Evolutionary conservation across 2,329 filamentous ascomycete genomes (phyloP).

Genomic region (Lachnellula suecica): DNA sequence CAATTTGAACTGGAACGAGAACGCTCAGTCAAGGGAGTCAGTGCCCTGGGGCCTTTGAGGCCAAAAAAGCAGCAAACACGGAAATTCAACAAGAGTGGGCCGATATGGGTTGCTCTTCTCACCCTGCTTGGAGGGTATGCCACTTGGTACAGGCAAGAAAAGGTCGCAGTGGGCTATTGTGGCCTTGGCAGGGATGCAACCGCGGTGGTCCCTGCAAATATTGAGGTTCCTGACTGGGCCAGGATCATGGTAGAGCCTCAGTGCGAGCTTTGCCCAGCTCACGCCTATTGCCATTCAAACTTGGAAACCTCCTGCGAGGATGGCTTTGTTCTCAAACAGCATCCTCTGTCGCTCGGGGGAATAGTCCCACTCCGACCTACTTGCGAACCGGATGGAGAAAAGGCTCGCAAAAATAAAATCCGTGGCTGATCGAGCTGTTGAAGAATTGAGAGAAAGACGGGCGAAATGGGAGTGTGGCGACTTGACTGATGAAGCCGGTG

Average conservation of each 20-base stretch:
- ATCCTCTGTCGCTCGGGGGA: constrained; percentile 80
- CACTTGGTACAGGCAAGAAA: constrained; percentile 89
- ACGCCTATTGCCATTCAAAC: constrained; percentile 83
- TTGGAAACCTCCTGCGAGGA: constrained; percentile 78
- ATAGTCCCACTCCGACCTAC: constrained; percentile 82
- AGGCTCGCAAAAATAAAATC: constrained; percentile 81
- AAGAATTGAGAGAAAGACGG: constrained; percentile 79
- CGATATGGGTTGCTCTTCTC: constrained; percentile 69
- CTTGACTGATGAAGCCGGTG: constrained; percentile 59
- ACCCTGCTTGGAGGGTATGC: constrained; percentile 71
- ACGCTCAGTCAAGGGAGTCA: constrained; percentile 54
- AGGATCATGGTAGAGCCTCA: constrained; percentile 69
- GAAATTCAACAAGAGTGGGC: constrained; percentile 55
- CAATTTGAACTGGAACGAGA: constrained; percentile 77
- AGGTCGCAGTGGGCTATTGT: constrained; percentile 94
- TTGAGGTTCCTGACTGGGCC: constrained; percentile 70
- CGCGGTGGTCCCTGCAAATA: constrained; percentile 44
- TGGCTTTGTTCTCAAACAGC: constrained; percentile 82
- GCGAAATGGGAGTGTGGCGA: constrained; percentile 92
- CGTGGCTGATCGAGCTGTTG: constrained; percentile 84
- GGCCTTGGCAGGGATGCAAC: constrained; percentile 70
- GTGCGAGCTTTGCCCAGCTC: constrained; percentile 86
- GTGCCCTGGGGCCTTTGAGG: constrained; percentile 41
- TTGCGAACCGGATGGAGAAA: constrained; percentile 93
- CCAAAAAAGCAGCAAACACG: constrained; percentile 42